These are phyloP conservation scores for Apiotrichum brassicae DNA, from an alignment of 1,284 basidiomycete genomes.

Conservation along the genomic window DNA sequence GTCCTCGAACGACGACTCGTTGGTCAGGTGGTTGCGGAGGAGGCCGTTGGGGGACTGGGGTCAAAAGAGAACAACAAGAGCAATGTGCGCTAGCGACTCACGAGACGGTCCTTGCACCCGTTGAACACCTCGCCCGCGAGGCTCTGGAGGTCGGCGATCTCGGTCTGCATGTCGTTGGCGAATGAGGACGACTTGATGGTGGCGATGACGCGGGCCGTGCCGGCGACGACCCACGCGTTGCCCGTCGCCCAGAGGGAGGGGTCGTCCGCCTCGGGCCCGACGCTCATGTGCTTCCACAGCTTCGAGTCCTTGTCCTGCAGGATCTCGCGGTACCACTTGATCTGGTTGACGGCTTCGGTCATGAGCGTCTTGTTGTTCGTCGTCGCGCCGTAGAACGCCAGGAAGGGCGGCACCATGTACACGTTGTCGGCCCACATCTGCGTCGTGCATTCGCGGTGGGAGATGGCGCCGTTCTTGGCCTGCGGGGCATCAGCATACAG, in stretches of 20 bases:
- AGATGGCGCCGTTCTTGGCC: conserved; percentile 69
- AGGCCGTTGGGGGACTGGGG: conserved; percentile 47
- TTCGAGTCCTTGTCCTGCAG: conserved; percentile 32
- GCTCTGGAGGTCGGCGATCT: conserved; percentile 44
- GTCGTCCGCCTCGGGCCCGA: conserved; percentile 35
- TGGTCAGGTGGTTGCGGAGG: conserved; percentile 70
- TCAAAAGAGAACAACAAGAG: background rate
- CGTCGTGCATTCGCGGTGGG: conserved; percentile 52
- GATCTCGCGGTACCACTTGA: conserved; percentile 62
- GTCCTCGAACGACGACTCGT: conserved; percentile 62
- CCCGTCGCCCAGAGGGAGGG: conserved; percentile 44
- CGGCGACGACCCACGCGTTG: conserved; percentile 53
- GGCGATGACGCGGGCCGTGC: conserved; percentile 51
- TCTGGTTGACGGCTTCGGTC: conserved; percentile 67
- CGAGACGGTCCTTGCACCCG: conserved; percentile 38
- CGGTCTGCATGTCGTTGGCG: conserved; percentile 30
- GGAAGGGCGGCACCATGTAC: conserved; percentile 71
- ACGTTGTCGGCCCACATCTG: conserved; percentile 55
- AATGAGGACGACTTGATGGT: conserved; percentile 47
- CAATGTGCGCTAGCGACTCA: conserved; percentile 19
- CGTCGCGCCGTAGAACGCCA: conserved; percentile 77
- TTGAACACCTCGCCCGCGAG: conserved; percentile 51
- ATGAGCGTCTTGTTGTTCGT: conserved; percentile 64
- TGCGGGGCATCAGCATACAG: too few species aligned
- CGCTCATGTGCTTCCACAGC: conserved; percentile 46